Conservation (phyloP, 2,329 filamentous ascomycete genomes). For the Helotiales sp. region DNA sequence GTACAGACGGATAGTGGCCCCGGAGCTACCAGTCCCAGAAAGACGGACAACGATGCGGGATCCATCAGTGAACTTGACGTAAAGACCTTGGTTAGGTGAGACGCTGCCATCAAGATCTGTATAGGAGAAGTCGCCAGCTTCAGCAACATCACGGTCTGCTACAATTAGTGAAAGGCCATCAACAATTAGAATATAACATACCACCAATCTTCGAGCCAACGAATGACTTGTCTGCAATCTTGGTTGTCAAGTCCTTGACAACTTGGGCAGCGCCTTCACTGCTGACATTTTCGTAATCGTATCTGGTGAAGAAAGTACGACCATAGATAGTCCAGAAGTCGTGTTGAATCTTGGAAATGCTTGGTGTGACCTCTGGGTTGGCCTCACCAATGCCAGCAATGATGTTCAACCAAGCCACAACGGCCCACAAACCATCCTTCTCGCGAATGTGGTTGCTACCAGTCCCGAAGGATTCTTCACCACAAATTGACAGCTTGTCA, state of each 20-base stretch:
- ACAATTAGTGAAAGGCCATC: conserved; percentile 7
- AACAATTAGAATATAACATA: conserved; percentile 36
- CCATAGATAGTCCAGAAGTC: conserved; percentile 97
- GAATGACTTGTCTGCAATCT: conserved; percentile 74
- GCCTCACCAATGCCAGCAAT: conserved; percentile 90
- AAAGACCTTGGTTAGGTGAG: conserved; percentile 93
- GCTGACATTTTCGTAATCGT: conserved; percentile 97
- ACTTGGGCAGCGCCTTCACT: conserved; percentile 89
- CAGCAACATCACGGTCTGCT: conserved; percentile 74
- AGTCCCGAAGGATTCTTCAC: conserved; percentile 97
- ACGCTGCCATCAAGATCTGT: conserved; percentile 98
- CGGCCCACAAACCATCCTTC: conserved; percentile 97
- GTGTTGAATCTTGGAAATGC: conserved; percentile 93
- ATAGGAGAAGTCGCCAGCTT: conserved; percentile 96
- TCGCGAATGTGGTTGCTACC: conserved; percentile 98
- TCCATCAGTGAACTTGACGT: conserved; percentile 89
- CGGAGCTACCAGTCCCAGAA: conserved; percentile 91
- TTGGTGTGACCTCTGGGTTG: conserved; percentile 76
- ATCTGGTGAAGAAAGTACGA: conserved; percentile 97
- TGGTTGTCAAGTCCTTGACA: conserved; percentile 74
- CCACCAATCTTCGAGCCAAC: conserved; percentile 80
- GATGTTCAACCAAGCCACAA: conserved; percentile 98
- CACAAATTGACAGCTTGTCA: conserved; percentile 96
- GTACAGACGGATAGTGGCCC: conserved; percentile 94
- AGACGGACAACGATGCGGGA: conserved; percentile 94